phyloP scores from a whole-genome alignment of 192 early-diverging fungal species.

The Rhizophagus sp. region DNA sequence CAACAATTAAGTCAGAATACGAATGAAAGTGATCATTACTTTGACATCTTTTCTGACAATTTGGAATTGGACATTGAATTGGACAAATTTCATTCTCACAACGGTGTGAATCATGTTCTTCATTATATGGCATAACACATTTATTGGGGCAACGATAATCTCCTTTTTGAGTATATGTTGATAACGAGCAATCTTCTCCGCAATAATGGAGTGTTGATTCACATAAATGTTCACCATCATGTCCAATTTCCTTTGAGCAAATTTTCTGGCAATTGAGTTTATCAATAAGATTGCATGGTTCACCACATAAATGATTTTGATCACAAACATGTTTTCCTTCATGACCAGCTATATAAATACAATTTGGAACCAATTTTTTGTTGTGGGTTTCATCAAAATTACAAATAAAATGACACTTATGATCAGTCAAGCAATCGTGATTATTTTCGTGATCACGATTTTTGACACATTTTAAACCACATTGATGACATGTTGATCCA shows the following conservation, averaged over 20 bases:
- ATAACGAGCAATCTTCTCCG: constrained; percentile 29
- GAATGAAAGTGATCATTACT: constrained; percentile 22
- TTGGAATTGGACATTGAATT: constrained; percentile 19
- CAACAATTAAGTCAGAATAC: not conserved
- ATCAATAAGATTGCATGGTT: not conserved
- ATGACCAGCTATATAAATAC: constrained; percentile 21
- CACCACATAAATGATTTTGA: not conserved
- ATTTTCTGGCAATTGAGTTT: constrained; percentile 23
- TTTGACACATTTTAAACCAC: constrained; percentile 22
- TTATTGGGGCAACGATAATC: constrained; percentile 16
- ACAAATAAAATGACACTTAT: constrained; percentile 25
- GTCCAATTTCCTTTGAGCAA: constrained; percentile 30
- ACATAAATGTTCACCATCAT: constrained; percentile 26
- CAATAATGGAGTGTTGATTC: constrained; percentile 28
- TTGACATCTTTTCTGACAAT: constrained; percentile 10
- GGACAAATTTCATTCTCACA: constrained; percentile 27
- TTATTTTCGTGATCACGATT: constrained; percentile 13
- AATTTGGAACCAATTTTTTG: constrained; percentile 21
- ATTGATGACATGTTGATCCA: constrained; percentile 13
- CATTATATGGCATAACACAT: constrained; percentile 7
- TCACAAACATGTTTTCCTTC: constrained; percentile 21
- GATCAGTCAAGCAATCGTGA: constrained; percentile 34
- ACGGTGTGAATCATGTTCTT: constrained; percentile 1
- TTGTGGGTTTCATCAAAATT: constrained; percentile 12
- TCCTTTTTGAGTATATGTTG: constrained; percentile 18